Evolutionary conservation across 2,329 filamentous ascomycete genomes (phyloP), one percentile per base, ranked within the genome.

Genomic region (Scytalidium sp.): DNA sequence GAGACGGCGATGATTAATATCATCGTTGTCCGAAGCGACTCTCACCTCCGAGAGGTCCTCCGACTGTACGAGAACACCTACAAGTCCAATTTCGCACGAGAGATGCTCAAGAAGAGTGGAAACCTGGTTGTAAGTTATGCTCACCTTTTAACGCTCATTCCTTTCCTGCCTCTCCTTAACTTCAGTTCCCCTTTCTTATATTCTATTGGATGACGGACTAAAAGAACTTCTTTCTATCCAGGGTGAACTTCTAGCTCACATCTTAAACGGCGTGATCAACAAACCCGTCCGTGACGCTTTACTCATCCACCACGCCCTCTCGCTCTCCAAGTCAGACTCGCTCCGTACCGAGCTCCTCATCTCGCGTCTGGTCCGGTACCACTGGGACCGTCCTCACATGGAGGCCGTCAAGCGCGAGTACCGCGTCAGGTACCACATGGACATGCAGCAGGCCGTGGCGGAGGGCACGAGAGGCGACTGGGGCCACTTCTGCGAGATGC

Each of bases 211-310:
- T 41, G 25, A 22, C 27, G 19, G 20, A 41, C 13, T 19, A 15
- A 22, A 19, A 19, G 41, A 41, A 25, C 11, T 29, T 29, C 19
- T 21, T 29, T 27, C 21, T 13, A 32, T 15, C 7, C 59, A 97
- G 92, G 94, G 94, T 56, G 94, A 99, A 73, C 84, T 96, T 19
- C 83, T 97, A 32, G 90, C 91, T 0, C 94, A 97, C 69, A 90
- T 97, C 60, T 85, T 99, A 63, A 97, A 97, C 71, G 94, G 94
- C 62, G 85, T 96, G 50, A 96, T 97, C 73, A 97, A 97, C 73
- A 88, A 88, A 51, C 92, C 94, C 5, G 90, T 96, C 55, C 89
- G 94, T 49, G 94, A 97, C 67, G 90, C 93, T 3, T 79, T 97
- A 32, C 84, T 97, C 2, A 76, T 99, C 2, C 85, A 96, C 68